A percentile compares a stretch with the other conserved stretches of the same genome.
Evolutionary conservation across 2,329 filamentous ascomycete genomes (phyloP).

Genomic region (Remersonia thermophila): DNA sequence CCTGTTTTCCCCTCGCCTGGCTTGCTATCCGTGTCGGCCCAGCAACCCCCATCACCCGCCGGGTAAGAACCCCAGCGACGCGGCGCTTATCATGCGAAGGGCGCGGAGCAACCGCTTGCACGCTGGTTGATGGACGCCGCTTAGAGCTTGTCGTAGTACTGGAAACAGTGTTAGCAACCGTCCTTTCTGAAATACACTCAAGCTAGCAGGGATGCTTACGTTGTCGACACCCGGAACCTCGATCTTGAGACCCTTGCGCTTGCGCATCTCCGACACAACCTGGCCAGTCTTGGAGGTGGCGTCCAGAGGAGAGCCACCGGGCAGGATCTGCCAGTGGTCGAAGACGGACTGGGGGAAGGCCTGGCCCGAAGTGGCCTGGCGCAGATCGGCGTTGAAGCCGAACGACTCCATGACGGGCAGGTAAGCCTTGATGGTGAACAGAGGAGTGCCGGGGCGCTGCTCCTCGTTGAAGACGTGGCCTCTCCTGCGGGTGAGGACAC

Average conservation of each 20-base stretch:
- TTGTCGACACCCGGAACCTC: constrained; percentile 87
- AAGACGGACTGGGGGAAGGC: constrained; percentile 99
- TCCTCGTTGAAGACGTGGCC: constrained; percentile 98
- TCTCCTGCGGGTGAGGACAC: constrained; percentile 93
- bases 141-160: constrained; percentile 99
- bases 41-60: constrained; percentile 7
- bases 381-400: constrained; percentile 96
- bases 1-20: constrained; percentile 11
- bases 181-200: background rate
- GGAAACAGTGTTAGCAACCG: constrained; percentile 27
- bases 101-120: constrained; percentile 31
- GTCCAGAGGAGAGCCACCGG: constrained; percentile 88
- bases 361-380: constrained; percentile 85
- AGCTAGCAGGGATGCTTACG: constrained; percentile 53
- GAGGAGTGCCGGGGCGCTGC: constrained; percentile 95
- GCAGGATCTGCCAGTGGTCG: constrained; percentile 95
- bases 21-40: constrained; percentile 9
- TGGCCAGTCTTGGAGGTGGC: constrained; percentile 66
- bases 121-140: constrained; percentile 30
- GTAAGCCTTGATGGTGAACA: constrained; percentile 73
- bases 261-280: constrained; percentile 81
- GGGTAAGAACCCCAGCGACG: constrained; percentile 5
- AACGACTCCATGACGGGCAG: constrained; percentile 30
- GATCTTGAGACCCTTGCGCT: constrained; percentile 99
- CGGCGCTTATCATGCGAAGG: constrained; percentile 18